Base-by-base conservation (phyloP, 768 basidiomycete species). In the Termitomyces sp. region DNA sequence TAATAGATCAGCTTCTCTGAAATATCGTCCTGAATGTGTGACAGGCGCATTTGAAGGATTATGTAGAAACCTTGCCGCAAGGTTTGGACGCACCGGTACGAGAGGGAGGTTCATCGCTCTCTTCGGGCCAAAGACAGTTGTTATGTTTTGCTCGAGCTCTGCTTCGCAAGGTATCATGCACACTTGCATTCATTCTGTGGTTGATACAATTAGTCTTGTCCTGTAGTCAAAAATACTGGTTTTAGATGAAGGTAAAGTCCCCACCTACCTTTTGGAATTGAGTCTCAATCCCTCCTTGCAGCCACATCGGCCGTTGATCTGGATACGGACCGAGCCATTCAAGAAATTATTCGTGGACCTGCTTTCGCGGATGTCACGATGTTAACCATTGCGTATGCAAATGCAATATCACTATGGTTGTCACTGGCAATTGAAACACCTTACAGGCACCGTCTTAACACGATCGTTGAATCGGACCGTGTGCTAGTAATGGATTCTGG, bases 231-330 rank as follows among this genome's bases (percentile, higher is more conserved):
- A 88, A 72, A 88, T 97, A 39, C 77, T 98, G 6, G 91, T 97
- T 0, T 77, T 98, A n/a, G 95, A 97, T 67, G 95, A 98, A 83
- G 91, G 89, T 84, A 66, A 63, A 65, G 12, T n/a, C 4, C 33
- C 37, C 18, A 44, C 37, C 6, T 13, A 15, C 15, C 47, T 50
- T 36, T 50, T n/a, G 9, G 6, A 46, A 11, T 6, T 11, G 24
- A 15, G 4, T 15, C 49, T 47, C n/a, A 57, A 16, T 50, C 24
- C 6, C 61, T 57, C 30, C 51, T 54, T 7, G 15, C 60, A 89
- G 91, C 93, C 3, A 95, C 93, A 6, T 91, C 88, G 39, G 92
- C 93, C 20, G 92, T 95, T 52, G 94, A 95, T 70, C 75, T 95
- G 36, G 92, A 95, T 67, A 95, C 93, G 9, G 94, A 96, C 68